These are phyloP conservation scores for Silene conica DNA, from an alignment of 148 eudicot species.

Conservation along the genomic window DNA sequence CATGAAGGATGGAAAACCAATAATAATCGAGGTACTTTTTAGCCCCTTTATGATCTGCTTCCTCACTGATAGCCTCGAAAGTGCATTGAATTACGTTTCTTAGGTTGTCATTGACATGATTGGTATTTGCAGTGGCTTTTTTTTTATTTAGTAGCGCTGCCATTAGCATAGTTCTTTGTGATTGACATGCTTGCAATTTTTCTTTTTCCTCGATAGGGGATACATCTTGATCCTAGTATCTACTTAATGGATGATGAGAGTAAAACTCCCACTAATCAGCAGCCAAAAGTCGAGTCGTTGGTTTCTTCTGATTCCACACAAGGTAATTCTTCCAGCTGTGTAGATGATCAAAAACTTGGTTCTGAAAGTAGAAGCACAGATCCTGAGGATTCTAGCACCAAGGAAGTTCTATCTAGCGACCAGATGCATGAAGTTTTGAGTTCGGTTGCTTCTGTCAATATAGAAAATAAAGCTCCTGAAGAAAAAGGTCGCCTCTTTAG, in stretches of 20 bases:
- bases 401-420: constrained; percentile 29
- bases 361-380: constrained; percentile 19
- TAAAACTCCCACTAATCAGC: constrained; percentile 41
- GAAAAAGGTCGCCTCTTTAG: constrained; percentile 38
- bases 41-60: background rate
- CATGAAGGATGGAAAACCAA: constrained; percentile 98
- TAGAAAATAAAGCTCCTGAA: constrained; percentile 33
- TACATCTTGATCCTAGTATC: constrained; percentile 96
- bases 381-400: constrained; percentile 29
- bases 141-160: no score
- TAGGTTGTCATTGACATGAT: background rate
- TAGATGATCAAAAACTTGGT: constrained; percentile 26
- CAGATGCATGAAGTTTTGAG: constrained; percentile 34
- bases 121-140: background rate
- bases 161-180: background rate
- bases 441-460: constrained; percentile 34
- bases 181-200: background rate
- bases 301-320: constrained; percentile 26
- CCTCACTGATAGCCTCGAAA: background rate
- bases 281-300: constrained; percentile 43
- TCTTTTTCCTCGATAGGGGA: constrained; percentile 54
- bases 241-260: constrained; percentile 95
- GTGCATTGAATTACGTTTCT: background rate
- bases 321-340: constrained; percentile 28
- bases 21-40: constrained; percentile 80